phyloP scores from a whole-genome alignment of 345 rosid species.

The Acer yangbiense region DNA sequence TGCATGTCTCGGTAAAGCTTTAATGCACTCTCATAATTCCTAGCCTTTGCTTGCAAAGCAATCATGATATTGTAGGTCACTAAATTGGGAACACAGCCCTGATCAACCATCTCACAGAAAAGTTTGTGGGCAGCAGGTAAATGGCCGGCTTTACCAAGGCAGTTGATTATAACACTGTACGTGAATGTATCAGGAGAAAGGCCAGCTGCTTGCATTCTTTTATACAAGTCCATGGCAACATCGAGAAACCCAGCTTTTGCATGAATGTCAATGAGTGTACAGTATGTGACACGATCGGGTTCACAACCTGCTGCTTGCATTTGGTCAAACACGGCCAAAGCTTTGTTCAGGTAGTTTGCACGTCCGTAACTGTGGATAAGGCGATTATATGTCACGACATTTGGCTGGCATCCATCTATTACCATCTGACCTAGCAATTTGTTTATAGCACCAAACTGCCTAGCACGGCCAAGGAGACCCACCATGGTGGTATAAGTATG shows the following conservation, averaged over 20 bases:
- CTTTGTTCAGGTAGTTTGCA: constrained; percentile 81
- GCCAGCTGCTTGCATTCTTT: constrained; percentile 76
- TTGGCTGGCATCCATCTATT: constrained; percentile 79
- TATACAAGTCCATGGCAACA: constrained; percentile 83
- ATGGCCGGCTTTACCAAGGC: constrained; percentile 96
- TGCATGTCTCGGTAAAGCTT: constrained; percentile 80
- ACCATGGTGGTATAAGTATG: constrained; percentile 97
- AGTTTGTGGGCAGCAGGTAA: constrained; percentile 76
- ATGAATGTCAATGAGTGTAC: constrained; percentile 89
- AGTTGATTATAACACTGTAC: constrained; percentile 89
- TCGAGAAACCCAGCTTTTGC: constrained; percentile 95
- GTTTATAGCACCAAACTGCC: constrained; percentile 68
- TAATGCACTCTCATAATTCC: constrained; percentile 78
- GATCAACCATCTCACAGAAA: constrained; percentile 82
- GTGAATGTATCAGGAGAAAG: constrained; percentile 94
- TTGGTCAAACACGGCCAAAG: constrained; percentile 68
- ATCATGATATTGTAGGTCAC: constrained; percentile 89
- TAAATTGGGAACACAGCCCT: constrained; percentile 82
- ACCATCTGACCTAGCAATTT: constrained; percentile 81
- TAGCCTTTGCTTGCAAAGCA: constrained; percentile 88
- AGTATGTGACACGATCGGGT: constrained; percentile 92
- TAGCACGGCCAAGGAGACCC: constrained; percentile 88
- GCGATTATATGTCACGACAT: constrained; percentile 87
- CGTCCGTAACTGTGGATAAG: constrained; percentile 93
- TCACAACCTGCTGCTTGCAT: constrained; percentile 78